A percentile compares a stretch with the other conserved stretches of the same genome.
Conservation (phyloP, 2,329 filamentous ascomycete genomes). For the Neofusicoccum ribis region DNA sequence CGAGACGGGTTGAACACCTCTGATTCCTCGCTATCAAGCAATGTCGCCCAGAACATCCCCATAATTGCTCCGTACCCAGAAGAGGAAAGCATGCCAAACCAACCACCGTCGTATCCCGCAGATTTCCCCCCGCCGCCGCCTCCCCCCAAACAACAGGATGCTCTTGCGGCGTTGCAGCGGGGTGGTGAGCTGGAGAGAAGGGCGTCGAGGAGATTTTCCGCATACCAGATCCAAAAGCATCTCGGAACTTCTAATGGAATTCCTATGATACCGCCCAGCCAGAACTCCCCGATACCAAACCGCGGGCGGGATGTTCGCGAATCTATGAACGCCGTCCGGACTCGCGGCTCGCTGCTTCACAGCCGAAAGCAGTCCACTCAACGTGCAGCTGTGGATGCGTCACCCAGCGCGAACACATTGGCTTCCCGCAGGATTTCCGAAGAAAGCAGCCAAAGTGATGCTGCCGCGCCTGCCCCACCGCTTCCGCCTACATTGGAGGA, state of each 20-base stretch:
- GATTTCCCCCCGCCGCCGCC: conserved; percentile 70
- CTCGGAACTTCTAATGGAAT: conserved; percentile 81
- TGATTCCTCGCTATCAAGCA: conserved; percentile 70
- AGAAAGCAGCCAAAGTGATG: conserved; percentile 50
- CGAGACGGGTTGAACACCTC: conserved; percentile 23
- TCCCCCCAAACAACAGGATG: conserved; percentile 81
- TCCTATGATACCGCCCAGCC: conserved; percentile 72
- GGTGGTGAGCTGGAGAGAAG: conserved; percentile 89
- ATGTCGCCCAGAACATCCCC: conserved; percentile 73
- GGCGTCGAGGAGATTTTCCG: conserved; percentile 89
- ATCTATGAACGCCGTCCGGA: conserved; percentile 73
- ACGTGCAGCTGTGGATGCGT: conserved; percentile 55
- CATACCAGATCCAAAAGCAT: conserved; percentile 95
- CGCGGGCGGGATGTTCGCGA: conserved; percentile 81
- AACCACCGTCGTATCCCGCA: conserved; percentile 47
- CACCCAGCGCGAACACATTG: conserved; percentile 55
- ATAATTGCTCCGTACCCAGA: conserved; percentile 73
- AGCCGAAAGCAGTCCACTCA: conserved; percentile 54
- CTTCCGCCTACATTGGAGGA: conserved; percentile 37
- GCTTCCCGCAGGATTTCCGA: conserved; percentile 61
- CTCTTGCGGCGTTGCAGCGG: conserved; percentile 84
- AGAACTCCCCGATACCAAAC: conserved; percentile 82
- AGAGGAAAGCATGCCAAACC: conserved; percentile 51
- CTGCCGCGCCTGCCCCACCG: conserved; percentile 29
- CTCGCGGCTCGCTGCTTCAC: conserved; percentile 57